Evolutionary conservation across 2,329 filamentous ascomycete species (phyloP), one percentile per base, ranked within the genome.

Genomic region (Neopestalotiopsis sp.): DNA sequence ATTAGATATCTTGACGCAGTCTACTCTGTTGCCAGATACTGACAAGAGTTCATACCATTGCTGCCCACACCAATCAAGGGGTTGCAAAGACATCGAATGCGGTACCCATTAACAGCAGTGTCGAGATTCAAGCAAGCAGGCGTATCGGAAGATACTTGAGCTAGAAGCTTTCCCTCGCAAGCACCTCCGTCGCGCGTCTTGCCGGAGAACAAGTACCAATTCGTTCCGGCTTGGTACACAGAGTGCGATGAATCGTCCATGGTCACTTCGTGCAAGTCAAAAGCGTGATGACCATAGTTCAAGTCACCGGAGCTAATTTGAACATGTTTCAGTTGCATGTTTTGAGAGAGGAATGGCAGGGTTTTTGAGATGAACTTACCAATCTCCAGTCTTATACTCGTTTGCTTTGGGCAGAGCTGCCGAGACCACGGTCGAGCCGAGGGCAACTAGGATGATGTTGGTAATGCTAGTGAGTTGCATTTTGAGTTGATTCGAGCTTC

Each of bases 191-290:
- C 24, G 58, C 58, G 17, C n/a, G 28, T 13, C 58, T 61, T 61
- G 58, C 58, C 58, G 3, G 28, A 30, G 12, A 61, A 61, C 24
- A 61, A 9, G 58, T 61, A 61, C 58, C 58, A 61, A 13, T 34
- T 34, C 7, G 34, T 38, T 9, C 58, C 58, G 5, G 58, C 58
- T 28, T 61, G 58, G 58, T 61, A 61, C 5, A 61, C 58, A 20
- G 58, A 61, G 58, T 61, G 58, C 28, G 58, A 32, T 4, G 58
- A 61, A 28, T 61, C 58, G 58, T 61, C 58, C 58, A 61, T 61
- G 13, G 58, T 61, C n/a, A 61, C 58, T 28, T 61, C 58, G 13
- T 61, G 28, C 5, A 61, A 28, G 58, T 61, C 58, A 13, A 61
- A 61, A 17, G 28, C 14, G 58, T 61, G 58, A 28, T 61, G 58